Base-by-base conservation (phyloP, 257 asterid species). In the Osmanthus fragrans region DNA sequence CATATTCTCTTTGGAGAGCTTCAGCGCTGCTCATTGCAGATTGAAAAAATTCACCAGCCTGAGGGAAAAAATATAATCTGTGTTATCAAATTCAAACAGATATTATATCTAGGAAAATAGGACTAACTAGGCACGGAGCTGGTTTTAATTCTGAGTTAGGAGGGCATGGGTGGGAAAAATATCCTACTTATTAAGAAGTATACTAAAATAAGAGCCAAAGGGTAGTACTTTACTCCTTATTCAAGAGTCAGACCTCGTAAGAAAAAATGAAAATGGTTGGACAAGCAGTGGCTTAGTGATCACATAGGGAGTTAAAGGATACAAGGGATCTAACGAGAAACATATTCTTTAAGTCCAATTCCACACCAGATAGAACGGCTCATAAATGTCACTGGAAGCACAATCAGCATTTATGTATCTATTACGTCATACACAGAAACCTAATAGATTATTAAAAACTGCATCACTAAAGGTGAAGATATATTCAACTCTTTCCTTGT, bases 41-140 rank as follows among this genome's bases (percentile, higher is more conserved):
- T 85, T 87, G 92, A 77, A 96, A 93, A 82, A 93, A 88, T 70
- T 87, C 98, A 27, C 95, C 97, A 87, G 96, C 97, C 99, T 96
- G 83, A 74, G 79, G 54, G 71, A 84, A 49, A 76, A 42, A 80
- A 76, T 30, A 33, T 56, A 70, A 72, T 45, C 18, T 12, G 36
- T 39, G 32, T 81, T 45, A 81, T 32, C 60, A 65, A 23, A 72
- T 64, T 33, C 51, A 54, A 39, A 49, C 54, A 74, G 74, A 36
- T 33, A 37, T 64, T 23, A 18, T 45, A 47, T n/a, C 23, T 33
- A 67, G 64, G 40, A 8, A 3, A 65, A 76, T 40, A 76, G 49
- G 73, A 66, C 58, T 56, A 76, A 66, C 67, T 45, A 66, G 36
- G 51, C 74, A 56, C 5, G 29, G 27, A 56, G 25, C 67, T 58